phyloP scores from a whole-genome alignment of 768 basidiomycete species.

The Hericium alpestre region DNA sequence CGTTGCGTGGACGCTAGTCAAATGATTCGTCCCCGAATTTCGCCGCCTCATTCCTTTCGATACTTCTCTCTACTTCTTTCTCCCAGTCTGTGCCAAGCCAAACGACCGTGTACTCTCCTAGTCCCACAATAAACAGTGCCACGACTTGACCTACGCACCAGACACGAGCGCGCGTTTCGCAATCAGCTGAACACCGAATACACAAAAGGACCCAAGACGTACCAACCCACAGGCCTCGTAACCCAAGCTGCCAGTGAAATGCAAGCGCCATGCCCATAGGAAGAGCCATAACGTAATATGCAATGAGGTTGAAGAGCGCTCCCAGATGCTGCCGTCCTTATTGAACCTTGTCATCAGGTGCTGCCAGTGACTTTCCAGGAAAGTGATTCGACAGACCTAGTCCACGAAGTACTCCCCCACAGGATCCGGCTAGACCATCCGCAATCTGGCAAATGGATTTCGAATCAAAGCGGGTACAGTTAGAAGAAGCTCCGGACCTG shows the following conservation, averaged over 20 bases:
- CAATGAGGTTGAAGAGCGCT: constrained; percentile 61
- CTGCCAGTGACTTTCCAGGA: not conserved
- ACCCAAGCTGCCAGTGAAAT: constrained; percentile 31
- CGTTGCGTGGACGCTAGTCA: not conserved
- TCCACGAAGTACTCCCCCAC: constrained; percentile 38
- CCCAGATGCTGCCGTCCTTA: constrained; percentile 56
- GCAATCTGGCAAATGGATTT: constrained; percentile 25
- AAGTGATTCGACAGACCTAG: constrained; percentile 24
- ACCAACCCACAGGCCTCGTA: constrained; percentile 46
- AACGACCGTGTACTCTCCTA: constrained; percentile 56
- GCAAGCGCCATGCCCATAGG: constrained; percentile 44
- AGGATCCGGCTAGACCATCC: constrained; percentile 42
- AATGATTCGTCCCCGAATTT: not conserved
- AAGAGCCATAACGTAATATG: constrained; percentile 46
- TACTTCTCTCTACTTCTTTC: constrained; percentile 30
- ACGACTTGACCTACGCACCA: constrained; percentile 51
- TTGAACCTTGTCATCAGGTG: not conserved
- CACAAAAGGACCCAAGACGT: not conserved
- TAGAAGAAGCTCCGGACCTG: constrained; percentile 25
- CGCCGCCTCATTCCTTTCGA: constrained; percentile 20
- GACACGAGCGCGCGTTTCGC: not conserved
- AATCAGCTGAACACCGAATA: constrained; percentile 5
- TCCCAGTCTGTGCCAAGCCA: constrained; percentile 43
- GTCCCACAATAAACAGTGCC: constrained; percentile 60
- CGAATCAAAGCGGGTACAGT: too few species aligned